Evolutionary conservation across 768 basidiomycete genomes (phyloP).

Genomic region (Thelephora aurantiotincta): DNA sequence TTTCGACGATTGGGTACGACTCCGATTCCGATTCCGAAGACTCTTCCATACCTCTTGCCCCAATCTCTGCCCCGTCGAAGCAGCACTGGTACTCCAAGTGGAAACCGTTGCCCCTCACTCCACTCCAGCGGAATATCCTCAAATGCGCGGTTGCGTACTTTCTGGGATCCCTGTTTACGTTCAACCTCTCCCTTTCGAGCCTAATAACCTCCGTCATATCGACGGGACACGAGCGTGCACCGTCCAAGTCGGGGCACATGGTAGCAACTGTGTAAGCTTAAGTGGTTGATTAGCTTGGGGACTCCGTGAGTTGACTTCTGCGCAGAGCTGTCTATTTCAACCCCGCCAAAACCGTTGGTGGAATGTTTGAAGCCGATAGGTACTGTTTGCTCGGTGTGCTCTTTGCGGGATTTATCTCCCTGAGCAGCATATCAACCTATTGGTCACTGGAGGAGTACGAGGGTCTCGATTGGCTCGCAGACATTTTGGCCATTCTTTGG

Average conservation of each 20-base stretch:
- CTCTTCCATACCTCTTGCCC: not conserved
- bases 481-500: constrained; percentile 64
- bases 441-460: constrained; percentile 62
- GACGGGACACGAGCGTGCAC: constrained; percentile 33
- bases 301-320: not conserved
- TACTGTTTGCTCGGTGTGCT: constrained; percentile 61
- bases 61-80: not conserved
- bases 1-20: not conserved
- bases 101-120: constrained; percentile 24
- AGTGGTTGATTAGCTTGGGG: not conserved
- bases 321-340: constrained; percentile 75
- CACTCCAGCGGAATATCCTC: constrained; percentile 56
- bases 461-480: constrained; percentile 64
- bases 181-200: constrained; percentile 57
- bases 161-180: constrained; percentile 86
- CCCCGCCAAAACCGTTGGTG: constrained; percentile 86
- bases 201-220: constrained; percentile 41
- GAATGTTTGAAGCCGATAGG: constrained; percentile 83
- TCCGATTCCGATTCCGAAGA: constrained; percentile 1
- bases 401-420: constrained; percentile 59
- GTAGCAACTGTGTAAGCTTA: constrained; percentile 78
- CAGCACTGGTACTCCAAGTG: constrained; percentile 1
- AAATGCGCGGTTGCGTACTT: constrained; percentile 91
- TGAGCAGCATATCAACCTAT: constrained; percentile 65
- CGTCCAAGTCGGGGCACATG: constrained; percentile 78